Base-by-base conservation (phyloP, 768 basidiomycete genomes). In the Xerocomellus dryophilus region DNA sequence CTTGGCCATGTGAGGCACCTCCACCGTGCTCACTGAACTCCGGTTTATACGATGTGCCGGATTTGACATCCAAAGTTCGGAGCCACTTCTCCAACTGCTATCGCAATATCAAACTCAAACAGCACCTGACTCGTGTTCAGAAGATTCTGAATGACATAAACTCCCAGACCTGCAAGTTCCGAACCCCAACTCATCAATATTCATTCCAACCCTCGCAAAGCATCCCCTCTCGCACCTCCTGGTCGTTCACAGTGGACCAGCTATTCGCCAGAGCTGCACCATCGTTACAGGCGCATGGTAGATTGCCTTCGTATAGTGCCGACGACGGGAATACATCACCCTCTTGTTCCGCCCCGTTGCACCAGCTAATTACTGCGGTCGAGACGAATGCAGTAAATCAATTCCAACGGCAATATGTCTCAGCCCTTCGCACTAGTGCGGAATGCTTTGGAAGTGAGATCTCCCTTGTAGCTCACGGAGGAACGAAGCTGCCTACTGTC, bases 1-100 rank as follows among this genome's bases (percentile, higher is more conserved):
- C 49, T 6, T 67, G 66, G 66, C 66, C 66, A 23, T 56, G 51
- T 32, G 52, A 61, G 43, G 55, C 40, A 12, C 51, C 62, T 6
- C 60, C 60, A 14, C n/a, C 0, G 2, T 27, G 29, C 18, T 49
- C 47, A 7, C 56, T 59, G 18, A n/a, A 43, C 8, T 3, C n/a
- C 7, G 4, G 2, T 4, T 43, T 15, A 10, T 61, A 65, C 18
- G 3, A 63, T 21, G 27, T 60, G 15, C 1, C n/a, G 6, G 3
- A 18, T 0, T 23, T 67, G 8, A 32, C 32, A 5, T 27, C 51
- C 25, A 23, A 46, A 0, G 17, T 51, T 20, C 7, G 15, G 10
- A 10, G 1, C 0, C 12, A 61, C 35, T 67, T 68, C 21, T 21
- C 34, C 8, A 53, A 43, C 29, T 47, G 66, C 14, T 65, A 53